Percentiles rank a stretch among this genome's conserved stretches.
Conservation (phyloP, 2,329 filamentous ascomycete genomes). For the Colletotrichum navitas region DNA sequence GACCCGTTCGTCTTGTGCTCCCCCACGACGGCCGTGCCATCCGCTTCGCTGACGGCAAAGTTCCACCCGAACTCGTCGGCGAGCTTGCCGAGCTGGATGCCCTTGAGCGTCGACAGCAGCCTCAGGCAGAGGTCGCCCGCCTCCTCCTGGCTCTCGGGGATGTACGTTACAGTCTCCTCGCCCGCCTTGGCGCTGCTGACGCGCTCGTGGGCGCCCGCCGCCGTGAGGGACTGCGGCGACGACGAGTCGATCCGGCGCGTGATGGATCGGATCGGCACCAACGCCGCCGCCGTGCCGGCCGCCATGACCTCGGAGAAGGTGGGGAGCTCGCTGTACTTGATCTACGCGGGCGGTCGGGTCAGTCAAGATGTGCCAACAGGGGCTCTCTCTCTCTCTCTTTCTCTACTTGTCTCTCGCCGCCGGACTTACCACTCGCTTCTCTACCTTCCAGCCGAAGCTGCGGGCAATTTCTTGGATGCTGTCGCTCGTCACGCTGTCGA, state of each 20-base stretch:
- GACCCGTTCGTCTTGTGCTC: slow-evolving; percentile 44
- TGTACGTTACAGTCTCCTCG: slow-evolving; percentile 68
- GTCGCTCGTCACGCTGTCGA: slow-evolving; percentile 86
- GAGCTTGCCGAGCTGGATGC: slow-evolving; percentile 85
- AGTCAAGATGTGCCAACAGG: not conserved
- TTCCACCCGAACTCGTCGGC: slow-evolving; percentile 85
- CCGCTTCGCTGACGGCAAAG: slow-evolving; percentile 58
- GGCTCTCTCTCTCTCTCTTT: not conserved
- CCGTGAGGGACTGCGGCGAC: slow-evolving; percentile 56
- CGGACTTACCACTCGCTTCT: slow-evolving; percentile 73
- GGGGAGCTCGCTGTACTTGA: slow-evolving; percentile 71
- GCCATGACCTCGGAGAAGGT: slow-evolving; percentile 82
- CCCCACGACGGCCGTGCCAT: slow-evolving; percentile 56
- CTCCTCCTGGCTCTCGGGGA: slow-evolving; percentile 70
- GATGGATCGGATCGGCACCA: slow-evolving; percentile 94
- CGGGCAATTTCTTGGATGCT: slow-evolving; percentile 81
- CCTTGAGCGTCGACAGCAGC: slow-evolving; percentile 82
- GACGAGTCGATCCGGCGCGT: slow-evolving; percentile 69
- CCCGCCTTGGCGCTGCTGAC: slow-evolving; percentile 53
- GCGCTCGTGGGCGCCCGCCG: slow-evolving; percentile 52
- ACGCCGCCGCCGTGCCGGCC: slow-evolving; percentile 88
- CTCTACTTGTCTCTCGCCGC: not conserved
- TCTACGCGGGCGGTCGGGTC: slow-evolving; percentile 55
- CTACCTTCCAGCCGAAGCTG: slow-evolving; percentile 86
- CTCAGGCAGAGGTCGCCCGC: slow-evolving; percentile 80